Evolutionary conservation across 1,284 basidiomycete genomes (phyloP).

Genomic region (Moesziomyces sp.): DNA sequence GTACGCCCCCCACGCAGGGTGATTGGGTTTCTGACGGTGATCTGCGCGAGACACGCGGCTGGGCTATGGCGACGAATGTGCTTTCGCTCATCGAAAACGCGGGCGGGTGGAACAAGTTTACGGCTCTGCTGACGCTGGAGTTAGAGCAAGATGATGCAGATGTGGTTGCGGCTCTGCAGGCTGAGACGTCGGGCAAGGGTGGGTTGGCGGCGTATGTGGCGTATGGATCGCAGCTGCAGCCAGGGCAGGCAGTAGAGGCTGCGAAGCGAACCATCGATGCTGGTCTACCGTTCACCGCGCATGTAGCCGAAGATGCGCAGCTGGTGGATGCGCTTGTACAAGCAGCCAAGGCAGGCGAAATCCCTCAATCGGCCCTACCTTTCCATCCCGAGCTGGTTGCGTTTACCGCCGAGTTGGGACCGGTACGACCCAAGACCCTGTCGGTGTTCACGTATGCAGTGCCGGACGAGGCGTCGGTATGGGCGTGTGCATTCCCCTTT

Average conservation of each 20-base stretch:
- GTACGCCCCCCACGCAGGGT: background rate
- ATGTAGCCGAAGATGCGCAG: constrained; percentile 13
- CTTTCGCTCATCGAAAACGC: constrained; percentile 9
- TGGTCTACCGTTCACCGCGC: constrained; percentile 13
- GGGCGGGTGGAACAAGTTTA: constrained; percentile 31
- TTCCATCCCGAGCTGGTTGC: constrained; percentile 31
- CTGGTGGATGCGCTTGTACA: constrained; percentile 11
- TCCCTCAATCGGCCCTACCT: constrained; percentile 20
- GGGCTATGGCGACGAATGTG: constrained; percentile 17
- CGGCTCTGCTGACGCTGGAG: constrained; percentile 18
- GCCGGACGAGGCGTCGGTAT: constrained; percentile 12
- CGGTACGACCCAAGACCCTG: constrained; percentile 8
- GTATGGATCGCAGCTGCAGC: constrained; percentile 17
- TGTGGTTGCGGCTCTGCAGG: constrained; percentile 9
- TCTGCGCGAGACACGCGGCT: constrained; percentile 18
- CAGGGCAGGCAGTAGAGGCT: constrained; percentile 7
- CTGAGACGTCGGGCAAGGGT: constrained; percentile 8
- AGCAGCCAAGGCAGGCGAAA: constrained; percentile 15
- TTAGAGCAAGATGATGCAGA: constrained; percentile 16
- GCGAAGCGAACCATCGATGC: background rate
- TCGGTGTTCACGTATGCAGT: constrained; percentile 31
- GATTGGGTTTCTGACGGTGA: constrained; percentile 8
- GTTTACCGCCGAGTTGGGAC: constrained; percentile 22
- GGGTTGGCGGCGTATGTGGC: constrained; percentile 17
- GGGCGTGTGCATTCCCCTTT: constrained; percentile 40